These are phyloP conservation scores for Acephala macrosclerotiorum DNA, from an alignment of 2,329 filamentous ascomycete species.

Conservation along the genomic window DNA sequence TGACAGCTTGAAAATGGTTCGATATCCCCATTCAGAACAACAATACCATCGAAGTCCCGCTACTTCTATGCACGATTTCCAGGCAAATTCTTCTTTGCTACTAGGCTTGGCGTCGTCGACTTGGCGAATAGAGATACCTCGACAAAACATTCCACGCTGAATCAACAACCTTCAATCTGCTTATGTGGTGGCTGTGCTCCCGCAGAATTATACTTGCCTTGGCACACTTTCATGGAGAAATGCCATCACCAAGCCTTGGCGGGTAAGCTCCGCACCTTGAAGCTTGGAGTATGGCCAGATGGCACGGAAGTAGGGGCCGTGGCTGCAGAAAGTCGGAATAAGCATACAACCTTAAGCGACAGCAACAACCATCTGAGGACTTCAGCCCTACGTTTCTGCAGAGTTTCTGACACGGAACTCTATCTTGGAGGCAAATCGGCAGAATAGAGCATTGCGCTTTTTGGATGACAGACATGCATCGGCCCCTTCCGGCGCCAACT, in stretches of 20 bases:
- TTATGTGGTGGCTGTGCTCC: not conserved
- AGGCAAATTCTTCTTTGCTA: too few relatives aligned
- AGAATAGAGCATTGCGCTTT: not conserved
- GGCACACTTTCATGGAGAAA: not conserved
- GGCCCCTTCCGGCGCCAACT: not conserved
- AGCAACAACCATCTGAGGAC: not conserved
- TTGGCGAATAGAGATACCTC: too few relatives aligned
- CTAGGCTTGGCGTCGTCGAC: too few relatives aligned
- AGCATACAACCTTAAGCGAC: not conserved
- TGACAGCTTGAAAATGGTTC: too few relatives aligned
- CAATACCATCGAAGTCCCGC: too few relatives aligned
- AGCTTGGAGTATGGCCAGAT: too few relatives aligned
- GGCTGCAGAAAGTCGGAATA: constrained; percentile 9
- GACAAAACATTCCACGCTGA: too few relatives aligned
- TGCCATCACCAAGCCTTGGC: not conserved
- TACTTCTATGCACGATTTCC: too few relatives aligned
- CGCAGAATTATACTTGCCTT: not conserved
- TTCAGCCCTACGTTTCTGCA: not conserved
- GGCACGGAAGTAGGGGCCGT: too few relatives aligned
- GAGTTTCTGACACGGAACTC: not conserved
- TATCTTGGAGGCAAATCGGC: not conserved
- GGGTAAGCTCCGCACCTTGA: not conserved
- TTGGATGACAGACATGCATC: not conserved
- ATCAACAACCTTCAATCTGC: not conserved
- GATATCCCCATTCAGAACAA: too few relatives aligned